Evolutionary conservation across 2,329 filamentous ascomycete genomes (phyloP).

Genomic region (Fusarium sambucinum): DNA sequence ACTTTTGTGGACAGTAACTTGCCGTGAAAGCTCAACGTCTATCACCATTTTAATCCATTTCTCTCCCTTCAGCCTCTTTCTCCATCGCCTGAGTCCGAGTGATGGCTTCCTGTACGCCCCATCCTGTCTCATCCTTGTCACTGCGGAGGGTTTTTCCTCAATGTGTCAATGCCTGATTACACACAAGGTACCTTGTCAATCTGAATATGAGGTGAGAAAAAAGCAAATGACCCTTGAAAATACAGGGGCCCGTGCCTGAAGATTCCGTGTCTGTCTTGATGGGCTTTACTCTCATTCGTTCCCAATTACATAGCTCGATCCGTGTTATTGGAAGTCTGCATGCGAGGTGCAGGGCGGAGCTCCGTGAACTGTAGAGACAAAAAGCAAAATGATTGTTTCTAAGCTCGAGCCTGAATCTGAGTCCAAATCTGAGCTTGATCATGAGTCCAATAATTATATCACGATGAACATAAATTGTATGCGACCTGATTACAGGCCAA

Average conservation of each 20-base stretch:
- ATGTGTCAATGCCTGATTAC: conserved; percentile 20
- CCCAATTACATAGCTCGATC: conserved; percentile 16
- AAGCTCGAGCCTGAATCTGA: conserved; percentile 28
- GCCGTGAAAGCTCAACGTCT: conserved; percentile 7
- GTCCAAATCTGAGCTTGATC: conserved; percentile 3
- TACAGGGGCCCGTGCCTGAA: conserved; percentile 29
- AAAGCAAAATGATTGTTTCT: conserved; percentile 22
- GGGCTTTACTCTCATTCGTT: conserved; percentile 15
- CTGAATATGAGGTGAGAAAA: conserved; percentile 5
- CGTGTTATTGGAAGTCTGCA: conserved; percentile 17
- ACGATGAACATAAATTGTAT: not conserved
- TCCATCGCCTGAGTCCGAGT: conserved; percentile 6
- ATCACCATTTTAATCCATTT: conserved; percentile 8
- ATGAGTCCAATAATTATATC: conserved; percentile 2
- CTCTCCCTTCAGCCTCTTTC: conserved; percentile 25
- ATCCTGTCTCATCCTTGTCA: conserved; percentile 14
- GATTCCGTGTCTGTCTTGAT: conserved; percentile 3
- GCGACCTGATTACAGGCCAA: not conserved
- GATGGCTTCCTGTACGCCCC: conserved; percentile 16
- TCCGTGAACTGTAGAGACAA: conserved; percentile 8
- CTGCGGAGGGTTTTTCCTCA: conserved; percentile 17
- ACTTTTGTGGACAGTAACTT: conserved; percentile 8
- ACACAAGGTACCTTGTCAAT: conserved; percentile 1
- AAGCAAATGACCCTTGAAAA: conserved; percentile 31
- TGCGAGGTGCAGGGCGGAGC: conserved; percentile 25